Conservation (phyloP, 352 stramenopile species). For the Pythium insidiosum region DNA sequence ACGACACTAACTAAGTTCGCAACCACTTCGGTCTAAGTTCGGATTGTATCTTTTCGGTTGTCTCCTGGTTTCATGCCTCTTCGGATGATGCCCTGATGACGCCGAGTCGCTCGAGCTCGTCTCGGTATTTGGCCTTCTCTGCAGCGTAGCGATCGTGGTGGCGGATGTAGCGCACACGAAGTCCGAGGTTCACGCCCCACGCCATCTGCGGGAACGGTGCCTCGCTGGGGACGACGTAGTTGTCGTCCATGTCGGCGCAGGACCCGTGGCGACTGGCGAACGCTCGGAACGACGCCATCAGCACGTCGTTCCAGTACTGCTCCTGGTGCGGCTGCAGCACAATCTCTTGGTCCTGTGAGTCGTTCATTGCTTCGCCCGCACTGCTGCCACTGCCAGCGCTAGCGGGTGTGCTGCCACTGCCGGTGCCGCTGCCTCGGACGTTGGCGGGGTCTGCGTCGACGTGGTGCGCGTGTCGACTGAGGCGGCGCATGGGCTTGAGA, state of each 20-base stretch:
- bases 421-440: not conserved
- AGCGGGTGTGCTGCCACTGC: not conserved
- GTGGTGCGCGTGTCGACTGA: slow-evolving; percentile 4
- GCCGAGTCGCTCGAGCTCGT: slow-evolving; percentile 27
- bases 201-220: slow-evolving; percentile 40
- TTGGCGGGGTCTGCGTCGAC: not conserved
- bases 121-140: slow-evolving; percentile 51
- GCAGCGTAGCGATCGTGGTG: slow-evolving; percentile 55
- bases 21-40: too few species aligned
- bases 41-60: too few species aligned
- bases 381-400: not conserved
- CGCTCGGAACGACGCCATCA: slow-evolving; percentile 49
- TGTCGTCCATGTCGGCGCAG: slow-evolving; percentile 45
- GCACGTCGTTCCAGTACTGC: slow-evolving; percentile 66
- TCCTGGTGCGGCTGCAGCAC: slow-evolving; percentile 46
- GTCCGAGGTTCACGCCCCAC: slow-evolving; percentile 65
- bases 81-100: slow-evolving; percentile 3
- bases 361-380: too few species aligned
- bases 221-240: slow-evolving; percentile 51
- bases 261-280: slow-evolving; percentile 39
- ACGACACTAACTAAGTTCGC: too few species aligned
- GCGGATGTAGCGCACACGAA: slow-evolving; percentile 56
- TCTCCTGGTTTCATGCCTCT: too few species aligned
- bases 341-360: too few species aligned
- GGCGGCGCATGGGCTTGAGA: slow-evolving; percentile 34